Evolutionary conservation across 2,329 filamentous ascomycete species (phyloP), one percentile per base, ranked within the genome.

Genomic region (Claviceps sp.): DNA sequence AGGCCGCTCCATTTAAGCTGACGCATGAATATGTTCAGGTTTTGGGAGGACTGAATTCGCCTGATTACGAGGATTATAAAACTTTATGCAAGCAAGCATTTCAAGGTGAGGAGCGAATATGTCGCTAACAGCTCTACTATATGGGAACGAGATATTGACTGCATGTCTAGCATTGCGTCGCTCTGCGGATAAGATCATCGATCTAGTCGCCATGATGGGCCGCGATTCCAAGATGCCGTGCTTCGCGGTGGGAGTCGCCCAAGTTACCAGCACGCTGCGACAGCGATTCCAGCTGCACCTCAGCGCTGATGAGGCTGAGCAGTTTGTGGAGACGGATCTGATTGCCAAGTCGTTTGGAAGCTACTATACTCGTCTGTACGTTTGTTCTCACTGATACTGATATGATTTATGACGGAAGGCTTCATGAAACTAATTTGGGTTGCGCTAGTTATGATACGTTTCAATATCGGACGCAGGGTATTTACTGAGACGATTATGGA

Each of bases 11-110:
- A 1, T 93, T 93, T 69, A 93, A 93, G 70, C 73, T 93, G 26
- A 90, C 87, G 1, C 81, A 89, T 57, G 87, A 93, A 62, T 93
- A 93, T 63, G 83, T 93, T 41, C 87, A 93, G 59, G 85, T 93
- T 7, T 71, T 93, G 34, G 87, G 87, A 18, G 87, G 87, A 1
- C 66, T 86, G 5, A 79, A 79, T 4, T 84, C 84, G 1, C 73
- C 77, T 3, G 82, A 84, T 48, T 93, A 82, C 63, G 78, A 85
- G 42, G 79, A 85, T 55, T 93, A 88, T 68, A 90, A 89, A 68
- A 77, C 73, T 54, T 68, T 89, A 42, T 90, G 86, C 75, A 91
- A 91, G 65, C 81, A 86, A 64, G 85, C 87, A 40, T 93, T 93
- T 63, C 86, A 90, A 72, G 82, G 82, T 83, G 65, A 61, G 72